Evolutionary conservation across 306 rosid genomes (phyloP), one percentile per base, ranked within the genome.

Genomic region (Prunus kanzakura): DNA sequence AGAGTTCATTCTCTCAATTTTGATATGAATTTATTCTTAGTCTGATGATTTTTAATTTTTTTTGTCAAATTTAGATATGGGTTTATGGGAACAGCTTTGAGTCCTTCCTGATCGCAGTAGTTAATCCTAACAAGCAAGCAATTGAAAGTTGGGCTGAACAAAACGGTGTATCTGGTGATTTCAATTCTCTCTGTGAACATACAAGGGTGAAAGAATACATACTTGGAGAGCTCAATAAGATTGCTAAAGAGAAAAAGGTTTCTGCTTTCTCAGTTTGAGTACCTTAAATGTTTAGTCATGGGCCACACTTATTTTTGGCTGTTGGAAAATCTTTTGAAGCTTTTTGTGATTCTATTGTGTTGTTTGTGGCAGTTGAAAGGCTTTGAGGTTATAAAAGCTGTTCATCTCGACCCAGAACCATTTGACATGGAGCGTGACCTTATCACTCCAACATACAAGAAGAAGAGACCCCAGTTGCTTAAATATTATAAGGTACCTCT

Each of bases 371-470:
- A 95, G 99, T 87, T 95, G 87, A 92, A 92, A 86, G 97, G 99
- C 69, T 95, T 86, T 73, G 97, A 95, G 90, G 73, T 83, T 73
- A 79, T 95, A 71, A 88, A 30, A 86, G 97, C 84, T 51, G 86
- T 95, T 80, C 97, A 92, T 76, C 89, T 95, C 27, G 99, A 95
- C 54, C 93, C 99, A 1, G 85, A 75, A 71, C 93, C 93, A 25
- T 95, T 95, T 72, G 99, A 95, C 87, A 90, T 95, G 78, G 97
- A 95, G 54, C 96, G 97, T 14, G 99, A 91, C 82, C 97, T 95
- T 78, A 89, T 82, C 63, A 95, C 97, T 79, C 99, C 99, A 72
- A 92, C 97, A 15, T 92, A 87, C 70, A 95, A 92, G 91, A 92
- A 87, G 87, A 95, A 86, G 92, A 90, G 99, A 85, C 96, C 99